Percentiles rank a stretch among this genome's conserved stretches.
phyloP scores from a whole-genome alignment of 495 filamentous ascomycete species.

The Penicillium coprophilum region DNA sequence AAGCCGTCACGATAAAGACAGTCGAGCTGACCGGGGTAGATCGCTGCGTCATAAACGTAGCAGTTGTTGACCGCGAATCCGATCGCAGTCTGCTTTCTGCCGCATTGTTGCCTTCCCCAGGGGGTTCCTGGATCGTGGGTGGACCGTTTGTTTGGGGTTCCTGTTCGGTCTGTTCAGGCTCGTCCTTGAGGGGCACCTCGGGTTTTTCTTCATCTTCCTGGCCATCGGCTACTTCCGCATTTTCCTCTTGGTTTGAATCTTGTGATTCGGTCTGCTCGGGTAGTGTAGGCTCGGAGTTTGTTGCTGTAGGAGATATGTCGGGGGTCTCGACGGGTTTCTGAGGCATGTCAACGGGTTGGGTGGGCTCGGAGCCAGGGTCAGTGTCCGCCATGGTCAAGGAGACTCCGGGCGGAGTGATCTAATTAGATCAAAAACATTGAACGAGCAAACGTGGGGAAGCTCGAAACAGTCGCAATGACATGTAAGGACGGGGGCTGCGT shows the following conservation, averaged over 20 bases:
- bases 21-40: conserved; percentile 78
- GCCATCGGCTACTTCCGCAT: conserved; percentile 10
- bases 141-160: conserved; percentile 17
- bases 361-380: conserved; percentile 41
- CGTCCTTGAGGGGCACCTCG: conserved; percentile 30
- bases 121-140: conserved; percentile 28
- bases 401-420: conserved; percentile 38
- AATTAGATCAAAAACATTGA: conserved; percentile 37
- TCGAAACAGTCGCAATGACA: conserved; percentile 5
- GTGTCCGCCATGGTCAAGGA: conserved; percentile 49
- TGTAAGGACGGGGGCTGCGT: conserved; percentile 22
- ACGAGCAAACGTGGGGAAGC: conserved; percentile 21
- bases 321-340: conserved; percentile 36
- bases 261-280: conserved; percentile 33
- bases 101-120: conserved; percentile 31
- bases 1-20: conserved; percentile 87
- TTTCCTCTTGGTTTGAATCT: conserved; percentile 28
- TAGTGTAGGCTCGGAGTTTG: conserved; percentile 32
- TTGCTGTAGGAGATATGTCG: conserved; percentile 29
- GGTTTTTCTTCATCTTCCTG: conserved; percentile 20
- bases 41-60: conserved; percentile 52
- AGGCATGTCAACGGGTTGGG: conserved; percentile 29
- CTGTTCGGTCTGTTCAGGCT: conserved; percentile 10
- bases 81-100: conserved; percentile 47
- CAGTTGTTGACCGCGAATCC: conserved; percentile 59